Conservation (phyloP, 2,329 filamentous ascomycete genomes). For the Aureobasidium zeae region DNA sequence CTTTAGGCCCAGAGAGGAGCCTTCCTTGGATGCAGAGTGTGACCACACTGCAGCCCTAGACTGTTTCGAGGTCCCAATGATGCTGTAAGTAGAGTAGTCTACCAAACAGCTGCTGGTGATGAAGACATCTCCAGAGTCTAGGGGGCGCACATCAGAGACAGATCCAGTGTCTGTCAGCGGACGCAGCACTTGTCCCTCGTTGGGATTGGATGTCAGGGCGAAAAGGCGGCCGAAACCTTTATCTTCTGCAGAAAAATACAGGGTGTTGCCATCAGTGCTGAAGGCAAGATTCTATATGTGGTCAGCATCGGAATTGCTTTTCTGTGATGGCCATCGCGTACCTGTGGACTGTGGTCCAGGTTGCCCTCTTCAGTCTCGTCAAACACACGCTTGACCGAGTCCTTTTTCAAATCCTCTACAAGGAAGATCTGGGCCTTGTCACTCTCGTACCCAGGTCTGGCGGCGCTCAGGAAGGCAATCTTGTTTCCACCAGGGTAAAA, state of each 20-base stretch:
- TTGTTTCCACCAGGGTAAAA: constrained; percentile 66
- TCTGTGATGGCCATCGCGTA: constrained; percentile 21
- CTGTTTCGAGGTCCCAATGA: constrained; percentile 43
- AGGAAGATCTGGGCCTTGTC: constrained; percentile 64
- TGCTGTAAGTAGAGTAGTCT: constrained; percentile 61
- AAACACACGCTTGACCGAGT: constrained; percentile 50
- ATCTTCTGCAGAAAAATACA: constrained; percentile 69
- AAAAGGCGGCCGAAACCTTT: constrained; percentile 54
- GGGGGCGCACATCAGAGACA: constrained; percentile 44
- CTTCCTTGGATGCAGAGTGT: constrained; percentile 53
- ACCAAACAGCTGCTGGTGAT: constrained; percentile 59
- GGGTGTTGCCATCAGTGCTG: constrained; percentile 45
- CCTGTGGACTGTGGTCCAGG: constrained; percentile 52
- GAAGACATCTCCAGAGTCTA: constrained; percentile 49
- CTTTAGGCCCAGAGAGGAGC: constrained; percentile 57
- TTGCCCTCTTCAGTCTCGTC: constrained; percentile 49
- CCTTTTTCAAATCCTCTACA: constrained; percentile 50
- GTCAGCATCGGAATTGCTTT: not conserved
- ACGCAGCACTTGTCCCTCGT: constrained; percentile 32
- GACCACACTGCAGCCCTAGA: constrained; percentile 25
- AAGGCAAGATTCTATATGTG: constrained; percentile 34
- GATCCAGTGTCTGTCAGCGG: constrained; percentile 46
- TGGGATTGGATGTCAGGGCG: constrained; percentile 43
- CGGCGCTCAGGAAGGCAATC: constrained; percentile 73
- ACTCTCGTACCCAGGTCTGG: constrained; percentile 65